A percentile compares a stretch with the other conserved stretches of the same genome.
phyloP scores from a whole-genome alignment of 1,284 basidiomycete genomes.

The Boletus sp. region DNA sequence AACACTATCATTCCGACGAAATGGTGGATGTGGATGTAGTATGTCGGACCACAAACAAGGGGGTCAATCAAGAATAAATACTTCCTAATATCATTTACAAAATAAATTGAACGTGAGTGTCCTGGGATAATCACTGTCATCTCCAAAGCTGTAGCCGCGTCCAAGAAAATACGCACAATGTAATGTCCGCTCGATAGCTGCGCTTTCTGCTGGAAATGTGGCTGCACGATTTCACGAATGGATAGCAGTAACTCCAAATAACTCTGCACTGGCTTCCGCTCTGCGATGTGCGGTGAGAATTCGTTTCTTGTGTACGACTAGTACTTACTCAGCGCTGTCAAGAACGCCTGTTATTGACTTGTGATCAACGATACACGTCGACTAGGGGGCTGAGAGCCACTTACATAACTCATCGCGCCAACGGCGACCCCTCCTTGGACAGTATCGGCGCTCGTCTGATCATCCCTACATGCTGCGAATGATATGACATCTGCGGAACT shows the following conservation, averaged over 20 bases:
- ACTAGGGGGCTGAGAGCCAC: conserved; percentile 13
- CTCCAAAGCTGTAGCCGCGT: not conserved
- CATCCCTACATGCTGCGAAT: conserved; percentile 76
- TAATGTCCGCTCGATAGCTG: conserved; percentile 72
- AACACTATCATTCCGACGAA: not conserved
- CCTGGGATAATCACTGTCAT: conserved; percentile 19
- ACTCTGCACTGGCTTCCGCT: conserved; percentile 60
- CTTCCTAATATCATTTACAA: conserved; percentile 15
- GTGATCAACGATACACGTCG: conserved; percentile 2
- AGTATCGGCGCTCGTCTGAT: conserved; percentile 65
- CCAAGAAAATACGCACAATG: conserved; percentile 45
- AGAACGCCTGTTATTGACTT: conserved; percentile 55
- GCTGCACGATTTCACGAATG: conserved; percentile 57
- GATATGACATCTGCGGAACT: conserved; percentile 54
- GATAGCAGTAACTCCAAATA: conserved; percentile 72
- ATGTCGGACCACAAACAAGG: not conserved
- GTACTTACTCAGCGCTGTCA: conserved; percentile 49
- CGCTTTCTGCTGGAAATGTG: conserved; percentile 76
- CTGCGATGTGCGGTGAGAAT: conserved; percentile 30
- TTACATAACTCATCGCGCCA: conserved; percentile 72
- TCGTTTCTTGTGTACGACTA: not conserved
- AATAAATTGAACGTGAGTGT: conserved; percentile 29
- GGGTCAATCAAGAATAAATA: conserved; percentile 8
- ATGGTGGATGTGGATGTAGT: not conserved
- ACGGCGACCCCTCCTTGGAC: conserved; percentile 48